phyloP scores from a whole-genome alignment of 768 basidiomycete genomes.

The Amanita rubescens region DNA sequence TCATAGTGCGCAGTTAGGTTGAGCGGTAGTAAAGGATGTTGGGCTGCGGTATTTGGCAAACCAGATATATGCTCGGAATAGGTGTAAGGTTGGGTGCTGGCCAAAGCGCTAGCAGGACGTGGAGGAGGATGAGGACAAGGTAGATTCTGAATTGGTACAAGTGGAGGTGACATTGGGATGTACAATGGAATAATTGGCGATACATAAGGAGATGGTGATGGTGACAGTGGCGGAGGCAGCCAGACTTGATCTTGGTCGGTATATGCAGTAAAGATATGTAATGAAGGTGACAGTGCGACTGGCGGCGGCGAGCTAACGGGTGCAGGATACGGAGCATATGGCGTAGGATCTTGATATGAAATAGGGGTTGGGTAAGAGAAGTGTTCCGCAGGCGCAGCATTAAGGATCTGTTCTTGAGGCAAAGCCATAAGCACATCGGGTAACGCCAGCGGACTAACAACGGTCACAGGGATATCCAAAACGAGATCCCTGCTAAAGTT shows the following conservation, averaged over 20 bases:
- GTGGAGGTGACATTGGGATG: slow-evolving; percentile 3
- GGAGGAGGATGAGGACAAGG: slow-evolving; percentile 33
- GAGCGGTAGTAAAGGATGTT: slow-evolving; percentile 23
- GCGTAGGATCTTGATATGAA: slow-evolving; percentile 3
- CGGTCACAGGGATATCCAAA: slow-evolving; percentile 53
- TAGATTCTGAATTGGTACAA: slow-evolving; percentile 12
- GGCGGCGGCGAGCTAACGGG: slow-evolving; percentile 19
- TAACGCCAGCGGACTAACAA: slow-evolving; percentile 57
- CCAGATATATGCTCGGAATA: slow-evolving; percentile 22
- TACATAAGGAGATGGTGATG: slow-evolving; percentile 25
- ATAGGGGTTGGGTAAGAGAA: neutral
- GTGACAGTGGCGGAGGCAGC: slow-evolving; percentile 33
- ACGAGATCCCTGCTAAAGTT: slow-evolving; percentile 59
- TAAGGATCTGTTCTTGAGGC: slow-evolving; percentile 18
- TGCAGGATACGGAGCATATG: slow-evolving; percentile 12
- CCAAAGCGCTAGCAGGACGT: slow-evolving; percentile 44
- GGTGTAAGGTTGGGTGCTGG: slow-evolving; percentile 22
- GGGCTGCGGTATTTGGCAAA: slow-evolving; percentile 25
- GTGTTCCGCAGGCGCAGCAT: neutral
- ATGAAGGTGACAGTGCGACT: slow-evolving; percentile 27
- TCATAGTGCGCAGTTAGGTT: slow-evolving; percentile 19
- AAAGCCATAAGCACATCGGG: slow-evolving; percentile 25
- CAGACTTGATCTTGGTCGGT: slow-evolving; percentile 43
- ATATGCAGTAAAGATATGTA: slow-evolving; percentile 28
- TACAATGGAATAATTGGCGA: slow-evolving; percentile 15